Evolutionary conservation across 768 basidiomycete species (phyloP).

Genomic region (Xerocomus potaroensis): DNA sequence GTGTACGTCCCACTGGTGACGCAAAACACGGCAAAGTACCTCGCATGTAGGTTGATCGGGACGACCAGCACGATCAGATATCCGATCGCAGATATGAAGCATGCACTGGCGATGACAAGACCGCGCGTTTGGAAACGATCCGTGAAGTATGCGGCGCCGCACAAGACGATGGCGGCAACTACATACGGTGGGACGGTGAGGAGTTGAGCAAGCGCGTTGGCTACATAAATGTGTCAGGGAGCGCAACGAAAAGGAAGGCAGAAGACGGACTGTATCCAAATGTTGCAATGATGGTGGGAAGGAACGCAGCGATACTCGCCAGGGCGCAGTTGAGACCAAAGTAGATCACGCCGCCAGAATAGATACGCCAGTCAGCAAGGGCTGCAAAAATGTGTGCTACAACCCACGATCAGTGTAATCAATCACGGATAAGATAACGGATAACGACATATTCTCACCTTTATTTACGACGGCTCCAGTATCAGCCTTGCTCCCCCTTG

Average conservation of each 20-base stretch:
- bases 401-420: constrained; percentile 7
- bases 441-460: constrained; percentile 32
- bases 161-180: constrained; percentile 60
- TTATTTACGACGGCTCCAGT: constrained; percentile 60
- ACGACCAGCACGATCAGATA: constrained; percentile 62
- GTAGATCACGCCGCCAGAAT: constrained; percentile 67
- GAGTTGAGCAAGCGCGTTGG: constrained; percentile 61
- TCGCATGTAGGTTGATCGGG: constrained; percentile 50
- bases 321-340: constrained; percentile 75
- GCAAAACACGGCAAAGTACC: constrained; percentile 76
- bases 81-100: constrained; percentile 35
- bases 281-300: constrained; percentile 76
- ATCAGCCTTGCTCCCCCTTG: constrained; percentile 63
- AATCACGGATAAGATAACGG: too few relatives aligned
- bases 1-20: constrained; percentile 77
- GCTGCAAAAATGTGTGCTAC: constrained; percentile 61
- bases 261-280: constrained; percentile 61
- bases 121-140: constrained; percentile 65
- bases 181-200: constrained; percentile 82
- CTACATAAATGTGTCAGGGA: constrained; percentile 29
- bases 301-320: constrained; percentile 77
- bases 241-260: neutral
- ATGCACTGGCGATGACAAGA: constrained; percentile 29
- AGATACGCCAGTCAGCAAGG: constrained; percentile 68
- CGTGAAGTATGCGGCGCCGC: constrained; percentile 54